Evolutionary conservation across 768 basidiomycete species (phyloP).

Genomic region (Dendrothele bispora): DNA sequence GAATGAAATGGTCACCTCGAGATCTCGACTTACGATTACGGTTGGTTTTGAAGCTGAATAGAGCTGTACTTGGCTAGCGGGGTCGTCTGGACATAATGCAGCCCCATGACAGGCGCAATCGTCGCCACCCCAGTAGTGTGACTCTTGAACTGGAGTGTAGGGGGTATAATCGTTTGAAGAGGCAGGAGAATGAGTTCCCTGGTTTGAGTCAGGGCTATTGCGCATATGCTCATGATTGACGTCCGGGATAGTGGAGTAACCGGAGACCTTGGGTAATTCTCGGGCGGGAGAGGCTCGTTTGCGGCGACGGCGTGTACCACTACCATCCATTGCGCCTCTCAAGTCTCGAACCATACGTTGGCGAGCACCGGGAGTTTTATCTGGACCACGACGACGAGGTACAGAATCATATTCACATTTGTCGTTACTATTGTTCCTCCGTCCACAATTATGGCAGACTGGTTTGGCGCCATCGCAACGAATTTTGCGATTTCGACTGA

Average conservation of each 20-base stretch:
- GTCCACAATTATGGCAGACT: constrained; percentile 69
- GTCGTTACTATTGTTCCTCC: constrained; percentile 41
- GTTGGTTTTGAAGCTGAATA: too few species aligned
- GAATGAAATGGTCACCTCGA: too few species aligned
- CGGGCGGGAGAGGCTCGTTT: constrained; percentile 21
- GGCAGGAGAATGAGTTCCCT: too few species aligned
- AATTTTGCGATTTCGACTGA: constrained; percentile 75
- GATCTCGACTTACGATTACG: too few species aligned
- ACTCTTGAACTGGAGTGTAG: too few species aligned
- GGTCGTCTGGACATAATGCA: too few species aligned
- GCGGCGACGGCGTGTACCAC: constrained; percentile 35
- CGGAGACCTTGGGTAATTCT: not conserved
- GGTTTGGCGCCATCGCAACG: constrained; percentile 84
- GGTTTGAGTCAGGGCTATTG: constrained; percentile 1
- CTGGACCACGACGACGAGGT: constrained; percentile 80
- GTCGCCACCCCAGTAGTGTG: too few species aligned
- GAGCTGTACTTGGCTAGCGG: too few species aligned
- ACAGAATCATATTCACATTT: constrained; percentile 68
- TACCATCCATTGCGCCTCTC: constrained; percentile 31
- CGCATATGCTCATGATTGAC: constrained; percentile 4
- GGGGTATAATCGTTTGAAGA: too few species aligned
- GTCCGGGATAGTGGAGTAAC: not conserved
- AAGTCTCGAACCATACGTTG: constrained; percentile 54
- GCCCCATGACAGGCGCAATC: too few species aligned
- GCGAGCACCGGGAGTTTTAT: constrained; percentile 77